phyloP scores from a whole-genome alignment of 2,329 filamentous ascomycete species.

The Penicillium polonicum region DNA sequence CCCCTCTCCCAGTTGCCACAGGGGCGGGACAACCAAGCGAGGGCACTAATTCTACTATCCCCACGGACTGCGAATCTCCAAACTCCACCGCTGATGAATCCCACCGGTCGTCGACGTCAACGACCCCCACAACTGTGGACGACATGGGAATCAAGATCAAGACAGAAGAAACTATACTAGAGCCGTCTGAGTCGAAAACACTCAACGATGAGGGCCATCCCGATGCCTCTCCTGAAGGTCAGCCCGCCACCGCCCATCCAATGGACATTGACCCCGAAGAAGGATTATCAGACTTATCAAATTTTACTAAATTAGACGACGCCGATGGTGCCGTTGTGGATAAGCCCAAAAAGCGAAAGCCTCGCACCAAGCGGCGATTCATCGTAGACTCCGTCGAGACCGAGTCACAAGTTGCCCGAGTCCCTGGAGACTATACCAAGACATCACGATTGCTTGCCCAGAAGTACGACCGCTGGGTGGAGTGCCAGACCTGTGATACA shows the following conservation, averaged over 20 bases:
- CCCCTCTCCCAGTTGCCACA: slow-evolving; percentile 3
- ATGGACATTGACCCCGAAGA: slow-evolving; percentile 22
- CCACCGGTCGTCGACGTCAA: slow-evolving; percentile 36
- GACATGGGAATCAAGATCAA: slow-evolving; percentile 25
- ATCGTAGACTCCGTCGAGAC: slow-evolving; percentile 42
- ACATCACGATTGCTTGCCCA: slow-evolving; percentile 74
- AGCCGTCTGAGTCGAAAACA: background rate
- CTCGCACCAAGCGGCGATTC: slow-evolving; percentile 25
- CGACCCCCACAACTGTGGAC: slow-evolving; percentile 38
- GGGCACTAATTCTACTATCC: slow-evolving; percentile 9
- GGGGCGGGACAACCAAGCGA: background rate
- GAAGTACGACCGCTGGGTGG: slow-evolving; percentile 77
- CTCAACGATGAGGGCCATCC: slow-evolving; percentile 11
- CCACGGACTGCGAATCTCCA: slow-evolving; percentile 29
- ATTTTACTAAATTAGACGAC: slow-evolving; percentile 31
- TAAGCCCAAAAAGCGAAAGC: slow-evolving; percentile 22
- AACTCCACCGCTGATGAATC: slow-evolving; percentile 33
- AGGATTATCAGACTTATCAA: slow-evolving; percentile 28
- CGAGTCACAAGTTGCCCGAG: slow-evolving; percentile 46
- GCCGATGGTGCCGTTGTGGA: slow-evolving; percentile 20
- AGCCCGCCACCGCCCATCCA: slow-evolving; percentile 7
- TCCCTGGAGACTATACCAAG: slow-evolving; percentile 77
- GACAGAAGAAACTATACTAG: slow-evolving; percentile 17
- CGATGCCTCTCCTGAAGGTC: slow-evolving; percentile 14
- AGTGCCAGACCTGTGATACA: slow-evolving; percentile 78